Conservation (phyloP, 352 stramenopile species). For the Phytopythium boreale region DNA sequence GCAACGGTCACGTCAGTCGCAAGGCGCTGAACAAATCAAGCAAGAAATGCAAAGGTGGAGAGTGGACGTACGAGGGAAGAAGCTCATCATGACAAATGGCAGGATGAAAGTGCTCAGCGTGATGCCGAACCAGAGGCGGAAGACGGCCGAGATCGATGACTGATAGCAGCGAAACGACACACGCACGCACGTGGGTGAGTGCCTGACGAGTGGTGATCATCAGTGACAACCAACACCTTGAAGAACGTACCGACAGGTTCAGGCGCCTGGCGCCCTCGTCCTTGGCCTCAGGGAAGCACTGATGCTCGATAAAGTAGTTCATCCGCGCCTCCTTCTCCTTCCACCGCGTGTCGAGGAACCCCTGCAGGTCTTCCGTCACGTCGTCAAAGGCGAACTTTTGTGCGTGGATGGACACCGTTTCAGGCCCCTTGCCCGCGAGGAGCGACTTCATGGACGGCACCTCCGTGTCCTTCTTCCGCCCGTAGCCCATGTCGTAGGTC, state of each 20-base stretch:
- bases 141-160: constrained; percentile 61
- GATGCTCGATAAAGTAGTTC: constrained; percentile 73
- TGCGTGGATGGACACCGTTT: constrained; percentile 51
- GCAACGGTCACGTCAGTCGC: not conserved
- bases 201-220: not conserved
- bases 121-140: constrained; percentile 73
- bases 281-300: constrained; percentile 42
- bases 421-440: constrained; percentile 49
- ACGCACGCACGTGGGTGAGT: not conserved
- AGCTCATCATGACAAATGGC: constrained; percentile 74
- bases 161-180: constrained; percentile 10
- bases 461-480: constrained; percentile 70
- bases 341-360: constrained; percentile 70
- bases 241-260: constrained; percentile 32
- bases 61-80: constrained; percentile 61
- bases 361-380: constrained; percentile 42
- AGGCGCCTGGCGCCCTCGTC: constrained; percentile 22
- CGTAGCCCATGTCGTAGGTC: constrained; percentile 89
- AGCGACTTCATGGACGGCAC: constrained; percentile 84
- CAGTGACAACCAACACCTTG: not conserved
- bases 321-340: constrained; percentile 73
- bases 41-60: not conserved
- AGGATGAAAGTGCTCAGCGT: constrained; percentile 59
- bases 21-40: not conserved
- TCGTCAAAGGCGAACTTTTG: constrained; percentile 67